A percentile compares a stretch with the other conserved stretches of the same genome.
phyloP scores from a whole-genome alignment of 495 filamentous ascomycete genomes.

The Trichoderma reesei region DNA sequence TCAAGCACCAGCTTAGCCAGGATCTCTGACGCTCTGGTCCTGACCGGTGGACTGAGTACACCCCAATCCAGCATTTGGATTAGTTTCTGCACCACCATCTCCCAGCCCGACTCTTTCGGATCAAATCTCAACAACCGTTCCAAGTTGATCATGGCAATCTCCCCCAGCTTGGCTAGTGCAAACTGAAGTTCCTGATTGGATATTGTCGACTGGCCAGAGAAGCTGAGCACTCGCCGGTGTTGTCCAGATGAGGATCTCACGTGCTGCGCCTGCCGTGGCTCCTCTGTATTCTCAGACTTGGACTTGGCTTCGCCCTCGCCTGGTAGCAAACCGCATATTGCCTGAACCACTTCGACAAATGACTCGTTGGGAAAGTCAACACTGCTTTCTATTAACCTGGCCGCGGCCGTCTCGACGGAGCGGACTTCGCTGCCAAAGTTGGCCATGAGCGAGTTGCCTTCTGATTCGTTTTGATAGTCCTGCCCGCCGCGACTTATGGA shows the following conservation, averaged over 20 bases:
- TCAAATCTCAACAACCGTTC: slow-evolving; percentile 57
- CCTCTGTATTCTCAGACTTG: slow-evolving; percentile 1
- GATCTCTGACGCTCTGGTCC: slow-evolving; percentile 62
- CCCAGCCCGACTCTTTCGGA: slow-evolving; percentile 62
- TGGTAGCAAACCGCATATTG: slow-evolving; percentile 56
- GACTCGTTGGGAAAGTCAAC: slow-evolving; percentile 73
- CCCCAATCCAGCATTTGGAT: slow-evolving; percentile 51
- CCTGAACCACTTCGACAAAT: slow-evolving; percentile 67
- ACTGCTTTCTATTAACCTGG: slow-evolving; percentile 81
- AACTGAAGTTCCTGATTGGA: slow-evolving; percentile 61
- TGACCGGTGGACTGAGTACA: slow-evolving; percentile 46
- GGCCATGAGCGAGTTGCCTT: slow-evolving; percentile 40
- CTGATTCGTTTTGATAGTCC: slow-evolving; percentile 31
- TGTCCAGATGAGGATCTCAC: slow-evolving; percentile 22
- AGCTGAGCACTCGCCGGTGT: slow-evolving; percentile 42
- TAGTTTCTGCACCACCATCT: slow-evolving; percentile 56
- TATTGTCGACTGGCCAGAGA: slow-evolving; percentile 44
- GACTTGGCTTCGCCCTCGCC: slow-evolving; percentile 12
- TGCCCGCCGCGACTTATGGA: slow-evolving; percentile 22
- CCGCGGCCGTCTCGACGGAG: slow-evolving; percentile 82
- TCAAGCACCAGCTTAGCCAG: slow-evolving; percentile 63
- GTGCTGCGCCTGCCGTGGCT: slow-evolving; percentile 16
- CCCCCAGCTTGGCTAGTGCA: slow-evolving; percentile 71
- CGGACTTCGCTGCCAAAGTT: slow-evolving; percentile 70
- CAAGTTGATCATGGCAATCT: slow-evolving; percentile 70